Evolutionary conservation across 2,329 filamentous ascomycete genomes (phyloP), one percentile per base, ranked within the genome.

Genomic region (Tolypocladium inflatum): DNA sequence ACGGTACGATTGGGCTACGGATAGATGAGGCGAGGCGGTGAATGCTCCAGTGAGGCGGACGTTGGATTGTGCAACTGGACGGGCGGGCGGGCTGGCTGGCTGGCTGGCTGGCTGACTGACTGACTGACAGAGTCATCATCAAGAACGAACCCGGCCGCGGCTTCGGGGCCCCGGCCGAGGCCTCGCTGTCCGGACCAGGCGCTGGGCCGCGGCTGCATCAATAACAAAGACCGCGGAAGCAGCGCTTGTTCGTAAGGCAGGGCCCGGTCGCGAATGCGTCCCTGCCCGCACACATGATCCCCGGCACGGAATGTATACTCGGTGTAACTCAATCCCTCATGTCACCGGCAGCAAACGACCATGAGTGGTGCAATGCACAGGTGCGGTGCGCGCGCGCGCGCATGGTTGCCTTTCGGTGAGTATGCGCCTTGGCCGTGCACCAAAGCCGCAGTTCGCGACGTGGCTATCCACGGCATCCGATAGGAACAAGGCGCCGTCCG

Each of bases 11-110:
- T 45, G 55, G 43, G 53, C 43, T 45, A 37, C 43, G 41, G 26
- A 30, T 9, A 41, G 30, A 21, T 50, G 51, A 56, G 50, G 50
- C 57, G 57, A 59, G 55, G 57, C 57, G 57, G 57, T 59, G 48
- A 56, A 54, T n/a, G 54, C 10, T 38, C 19, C 48, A 54, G 55
- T 56, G 38, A 53, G 57, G 57, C 57, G 53, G 41, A 56, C 55
- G 43, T 52, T 45, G 43, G 45, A 19, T 43, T 30, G 54, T 43
- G 45, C 45, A 45, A 56, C 43, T 41, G 19, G 38, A 8, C 48
- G 6, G 26, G n/a, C n/a, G n/a, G n/a, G n/a, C n/a, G n/a, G n/a
- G n/a, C n/a, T n/a, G n/a, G n/a, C n/a, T n/a, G n/a, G n/a, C n/a
- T n/a, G n/a, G n/a, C n/a, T n/a, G n/a, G n/a, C n/a, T n/a, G n/a